Conservation (phyloP, 2,329 filamentous ascomycete species). For the Rugonectria rugulosa region DNA sequence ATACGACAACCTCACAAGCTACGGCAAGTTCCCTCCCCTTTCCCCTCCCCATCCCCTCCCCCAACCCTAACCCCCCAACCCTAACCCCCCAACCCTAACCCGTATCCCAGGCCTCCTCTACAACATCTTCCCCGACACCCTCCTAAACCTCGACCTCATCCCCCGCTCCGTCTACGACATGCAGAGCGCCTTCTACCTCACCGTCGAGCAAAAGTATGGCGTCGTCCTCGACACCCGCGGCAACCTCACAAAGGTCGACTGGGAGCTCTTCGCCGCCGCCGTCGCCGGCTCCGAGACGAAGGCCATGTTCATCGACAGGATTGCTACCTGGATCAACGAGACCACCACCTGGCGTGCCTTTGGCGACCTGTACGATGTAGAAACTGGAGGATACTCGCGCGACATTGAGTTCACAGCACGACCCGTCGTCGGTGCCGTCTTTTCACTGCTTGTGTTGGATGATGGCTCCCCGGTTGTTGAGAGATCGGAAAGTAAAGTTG, state of each 20-base stretch:
- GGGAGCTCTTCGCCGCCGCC: conserved; percentile 86
- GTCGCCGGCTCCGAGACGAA: conserved; percentile 69
- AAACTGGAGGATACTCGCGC: conserved; percentile 70
- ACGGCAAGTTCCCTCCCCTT: conserved; percentile 42
- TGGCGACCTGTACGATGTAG: conserved; percentile 80
- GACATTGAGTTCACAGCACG: conserved; percentile 76
- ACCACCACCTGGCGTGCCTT: conserved; percentile 75
- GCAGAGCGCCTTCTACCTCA: conserved; percentile 79
- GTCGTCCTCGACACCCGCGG: conserved; percentile 83
- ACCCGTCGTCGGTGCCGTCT: conserved; percentile 82
- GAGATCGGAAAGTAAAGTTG: no score
- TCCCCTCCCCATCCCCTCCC: not conserved
- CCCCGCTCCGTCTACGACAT: conserved; percentile 77
- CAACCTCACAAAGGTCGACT: conserved; percentile 85
- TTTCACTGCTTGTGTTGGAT: conserved; percentile 61
- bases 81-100: no score
- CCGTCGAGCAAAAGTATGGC: conserved; percentile 77
- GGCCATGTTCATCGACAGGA: conserved; percentile 69
- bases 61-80: no score
- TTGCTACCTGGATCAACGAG: conserved; percentile 78
- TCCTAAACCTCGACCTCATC: conserved; percentile 80
- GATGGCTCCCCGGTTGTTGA: no score
- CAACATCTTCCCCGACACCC: conserved; percentile 81
- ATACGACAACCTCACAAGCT: conserved; percentile 70
- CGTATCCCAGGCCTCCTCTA: conserved; percentile 70